Conservation (phyloP, 108 stramenopile species). For the Nannochloropsis granulata region DNA sequence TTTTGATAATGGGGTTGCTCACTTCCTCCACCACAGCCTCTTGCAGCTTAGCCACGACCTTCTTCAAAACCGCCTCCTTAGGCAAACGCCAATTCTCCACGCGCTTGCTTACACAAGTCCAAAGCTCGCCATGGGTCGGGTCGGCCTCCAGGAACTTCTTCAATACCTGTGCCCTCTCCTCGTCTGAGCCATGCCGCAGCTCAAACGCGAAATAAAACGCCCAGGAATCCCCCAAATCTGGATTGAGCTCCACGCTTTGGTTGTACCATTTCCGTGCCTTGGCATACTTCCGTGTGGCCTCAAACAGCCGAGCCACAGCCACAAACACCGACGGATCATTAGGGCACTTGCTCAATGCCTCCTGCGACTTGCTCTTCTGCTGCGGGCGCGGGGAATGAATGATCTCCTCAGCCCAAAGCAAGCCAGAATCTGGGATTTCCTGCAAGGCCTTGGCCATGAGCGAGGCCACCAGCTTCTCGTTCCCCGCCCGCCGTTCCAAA, state of each 20-base stretch:
- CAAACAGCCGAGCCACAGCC: slow-evolving; percentile 82
- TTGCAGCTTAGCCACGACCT: slow-evolving; percentile 7
- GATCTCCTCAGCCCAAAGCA: neutral
- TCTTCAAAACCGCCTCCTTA: slow-evolving; percentile 21
- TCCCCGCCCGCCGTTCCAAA: slow-evolving; percentile 65
- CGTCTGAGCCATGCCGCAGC: slow-evolving; percentile 47
- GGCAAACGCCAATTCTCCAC: slow-evolving; percentile 50
- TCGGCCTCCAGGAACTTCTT: slow-evolving; percentile 46
- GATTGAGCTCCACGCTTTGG: slow-evolving; percentile 66
- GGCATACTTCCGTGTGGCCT: slow-evolving; percentile 58
- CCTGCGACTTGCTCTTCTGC: slow-evolving; percentile 67
- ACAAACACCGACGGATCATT: slow-evolving; percentile 74
- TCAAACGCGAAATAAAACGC: slow-evolving; percentile 75
- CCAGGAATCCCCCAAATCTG: slow-evolving; percentile 84
- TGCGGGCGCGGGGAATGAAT: slow-evolving; percentile 13
- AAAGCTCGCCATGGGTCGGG: slow-evolving; percentile 84
- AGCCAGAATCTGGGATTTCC: slow-evolving; percentile 61
- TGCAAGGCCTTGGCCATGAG: slow-evolving; percentile 85
- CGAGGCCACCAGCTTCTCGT: slow-evolving; percentile 60
- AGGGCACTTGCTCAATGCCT: slow-evolving; percentile 74
- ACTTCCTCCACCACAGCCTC: neutral
- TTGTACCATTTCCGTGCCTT: slow-evolving; percentile 95
- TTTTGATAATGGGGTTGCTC: neutral
- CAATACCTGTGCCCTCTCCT: slow-evolving; percentile 48
- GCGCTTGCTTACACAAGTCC: slow-evolving; percentile 58